These are phyloP conservation scores for Calonectria henricotiae DNA, from an alignment of 2,329 filamentous ascomycete species.

Conservation along the genomic window DNA sequence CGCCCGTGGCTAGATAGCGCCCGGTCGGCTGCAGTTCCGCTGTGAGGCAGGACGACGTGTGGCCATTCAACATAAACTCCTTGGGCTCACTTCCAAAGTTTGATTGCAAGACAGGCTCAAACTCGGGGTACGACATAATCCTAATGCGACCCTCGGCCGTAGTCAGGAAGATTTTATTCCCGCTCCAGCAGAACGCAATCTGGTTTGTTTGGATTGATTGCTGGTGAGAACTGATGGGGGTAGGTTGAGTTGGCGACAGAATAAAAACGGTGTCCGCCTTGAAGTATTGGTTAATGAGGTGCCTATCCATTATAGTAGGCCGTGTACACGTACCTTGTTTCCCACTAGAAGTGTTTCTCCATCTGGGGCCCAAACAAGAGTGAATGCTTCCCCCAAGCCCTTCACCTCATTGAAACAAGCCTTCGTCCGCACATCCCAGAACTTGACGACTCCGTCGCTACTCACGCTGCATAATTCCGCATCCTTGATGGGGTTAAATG, in stretches of 20 bases:
- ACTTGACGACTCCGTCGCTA: conserved; percentile 81
- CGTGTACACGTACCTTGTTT: conserved; percentile 72
- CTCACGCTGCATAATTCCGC: conserved; percentile 84
- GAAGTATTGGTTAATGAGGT: conserved; percentile 3
- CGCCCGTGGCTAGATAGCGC: conserved; percentile 81
- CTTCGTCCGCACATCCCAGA: conserved; percentile 87
- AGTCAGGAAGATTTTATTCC: conserved; percentile 79
- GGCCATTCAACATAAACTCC: conserved; percentile 78
- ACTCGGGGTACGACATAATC: conserved; percentile 78
- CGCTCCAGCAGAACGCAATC: conserved; percentile 82
- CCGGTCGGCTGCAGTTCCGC: conserved; percentile 81
- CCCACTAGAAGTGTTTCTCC: conserved; percentile 81
- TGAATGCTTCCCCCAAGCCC: conserved; percentile 78
- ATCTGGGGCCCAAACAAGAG: conserved; percentile 82
- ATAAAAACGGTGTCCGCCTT: conserved; percentile 76
- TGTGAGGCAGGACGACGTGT: conserved; percentile 81
- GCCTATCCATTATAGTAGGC: not conserved
- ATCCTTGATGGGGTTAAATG: conserved; percentile 84
- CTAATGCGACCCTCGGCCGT: conserved; percentile 81
- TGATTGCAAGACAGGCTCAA: conserved; percentile 71
- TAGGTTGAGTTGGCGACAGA: conserved; percentile 73
- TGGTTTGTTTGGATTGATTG: conserved; percentile 80
- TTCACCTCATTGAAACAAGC: conserved; percentile 80
- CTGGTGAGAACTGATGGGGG: conserved; percentile 72
- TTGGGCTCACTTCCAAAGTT: conserved; percentile 63